phyloP scores from a whole-genome alignment of 768 basidiomycete genomes.

The Ramaria rubella region DNA sequence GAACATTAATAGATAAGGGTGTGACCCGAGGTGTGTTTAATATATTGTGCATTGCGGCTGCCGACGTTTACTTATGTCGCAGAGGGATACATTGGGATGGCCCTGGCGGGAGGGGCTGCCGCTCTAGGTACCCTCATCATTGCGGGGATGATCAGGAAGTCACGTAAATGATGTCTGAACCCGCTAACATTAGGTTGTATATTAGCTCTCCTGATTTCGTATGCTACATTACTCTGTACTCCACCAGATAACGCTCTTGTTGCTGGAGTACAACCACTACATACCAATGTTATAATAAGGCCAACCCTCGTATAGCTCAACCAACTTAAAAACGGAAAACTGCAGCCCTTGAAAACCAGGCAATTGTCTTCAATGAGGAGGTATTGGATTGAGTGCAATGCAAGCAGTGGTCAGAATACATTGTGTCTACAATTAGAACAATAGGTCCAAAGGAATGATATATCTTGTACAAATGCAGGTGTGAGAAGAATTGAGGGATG shows the following conservation, averaged over 20 bases:
- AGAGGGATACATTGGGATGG: conserved; percentile 99
- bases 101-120: conserved; percentile 83
- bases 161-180: conserved; percentile 36
- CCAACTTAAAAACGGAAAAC: too few relatives aligned
- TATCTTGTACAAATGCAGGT: too few relatives aligned
- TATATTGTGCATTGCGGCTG: neutral
- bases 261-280: too few relatives aligned
- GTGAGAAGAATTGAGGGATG: neutral
- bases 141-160: conserved; percentile 80
- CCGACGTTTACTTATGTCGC: conserved; percentile 3
- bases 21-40: conserved; percentile 63
- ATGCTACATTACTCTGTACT: neutral
- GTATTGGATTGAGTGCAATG: too few relatives aligned
- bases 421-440: too few relatives aligned
- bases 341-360: too few relatives aligned
- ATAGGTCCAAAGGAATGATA: too few relatives aligned
- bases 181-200: neutral
- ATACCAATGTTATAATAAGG: too few relatives aligned
- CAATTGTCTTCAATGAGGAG: too few relatives aligned
- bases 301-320: too few relatives aligned
- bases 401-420: too few relatives aligned
- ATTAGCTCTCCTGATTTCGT: neutral
- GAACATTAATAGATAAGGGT: conserved; percentile 77
- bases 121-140: conserved; percentile 73
- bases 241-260: too few relatives aligned